These are phyloP conservation scores for Diospyros lotus DNA, from an alignment of 148 eudicot genomes.

Conservation along the genomic window DNA sequence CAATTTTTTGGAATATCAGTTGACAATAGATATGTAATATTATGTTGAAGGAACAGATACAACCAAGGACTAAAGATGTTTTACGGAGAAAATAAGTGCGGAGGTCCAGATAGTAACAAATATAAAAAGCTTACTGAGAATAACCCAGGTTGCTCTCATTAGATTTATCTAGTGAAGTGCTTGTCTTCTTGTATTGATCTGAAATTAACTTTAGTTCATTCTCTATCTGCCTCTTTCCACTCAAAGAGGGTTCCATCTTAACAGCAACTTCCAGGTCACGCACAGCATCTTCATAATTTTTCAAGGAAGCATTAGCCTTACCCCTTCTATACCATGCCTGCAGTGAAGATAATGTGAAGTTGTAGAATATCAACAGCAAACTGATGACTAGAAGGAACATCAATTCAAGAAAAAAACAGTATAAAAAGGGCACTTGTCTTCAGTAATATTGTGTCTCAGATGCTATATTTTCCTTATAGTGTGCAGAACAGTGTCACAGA, in stretches of 20 bases:
- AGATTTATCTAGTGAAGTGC: slow-evolving; percentile 16
- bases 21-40: background rate
- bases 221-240: slow-evolving; percentile 73
- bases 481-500: background rate
- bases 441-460: background rate
- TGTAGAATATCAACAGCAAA: slow-evolving; percentile 4
- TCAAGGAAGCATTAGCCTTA: slow-evolving; percentile 65
- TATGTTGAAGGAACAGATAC: background rate
- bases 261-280: slow-evolving; percentile 53
- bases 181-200: slow-evolving; percentile 18
- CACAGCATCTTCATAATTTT: slow-evolving; percentile 54
- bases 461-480: background rate
- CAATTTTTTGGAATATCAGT: background rate
- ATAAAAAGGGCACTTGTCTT: background rate
- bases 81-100: background rate
- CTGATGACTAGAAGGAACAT: slow-evolving; percentile 3
- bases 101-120: background rate
- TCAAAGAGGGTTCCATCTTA: slow-evolving; percentile 48
- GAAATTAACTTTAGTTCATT: slow-evolving; percentile 41
- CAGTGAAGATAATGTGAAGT: slow-evolving; percentile 10
- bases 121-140: slow-evolving; percentile 30
- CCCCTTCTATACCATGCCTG: slow-evolving; percentile 98
- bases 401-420: slow-evolving; percentile 10
- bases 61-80: background rate
- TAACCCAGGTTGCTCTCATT: slow-evolving; percentile 18